Conservation (phyloP, 768 basidiomycete genomes). For the Coprinopsis marcescibilis region DNA sequence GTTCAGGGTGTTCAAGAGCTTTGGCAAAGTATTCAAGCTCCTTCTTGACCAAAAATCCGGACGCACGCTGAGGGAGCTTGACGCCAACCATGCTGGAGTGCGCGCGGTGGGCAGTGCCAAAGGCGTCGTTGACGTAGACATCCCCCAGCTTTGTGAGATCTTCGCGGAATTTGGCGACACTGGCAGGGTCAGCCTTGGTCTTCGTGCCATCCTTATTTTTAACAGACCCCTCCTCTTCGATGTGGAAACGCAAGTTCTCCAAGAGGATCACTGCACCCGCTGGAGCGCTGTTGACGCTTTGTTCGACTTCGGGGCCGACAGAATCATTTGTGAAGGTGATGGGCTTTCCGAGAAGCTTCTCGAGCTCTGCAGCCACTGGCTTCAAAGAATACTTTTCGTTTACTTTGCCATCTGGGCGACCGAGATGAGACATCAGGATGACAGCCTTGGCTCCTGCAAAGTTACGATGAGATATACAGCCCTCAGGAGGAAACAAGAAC, state of each 20-base stretch:
- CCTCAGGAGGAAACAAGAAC: constrained; percentile 18
- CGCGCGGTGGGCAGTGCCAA: constrained; percentile 96
- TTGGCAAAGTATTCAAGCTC: constrained; percentile 99
- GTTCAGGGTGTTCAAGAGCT: constrained; percentile 88
- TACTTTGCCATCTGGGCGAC: constrained; percentile 91
- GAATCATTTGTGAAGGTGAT: constrained; percentile 83
- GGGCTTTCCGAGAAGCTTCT: constrained; percentile 60
- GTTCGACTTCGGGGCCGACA: constrained; percentile 82
- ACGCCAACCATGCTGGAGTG: constrained; percentile 99
- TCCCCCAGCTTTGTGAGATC: constrained; percentile 88
- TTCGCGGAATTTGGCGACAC: constrained; percentile 80
- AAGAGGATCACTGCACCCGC: constrained; percentile 78
- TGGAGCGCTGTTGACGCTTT: constrained; percentile 61
- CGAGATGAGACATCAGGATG: constrained; percentile 96
- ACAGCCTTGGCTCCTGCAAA: constrained; percentile 73
- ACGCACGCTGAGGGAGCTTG: constrained; percentile 84
- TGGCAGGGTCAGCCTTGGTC: constrained; percentile 83
- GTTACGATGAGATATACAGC: constrained; percentile 10
- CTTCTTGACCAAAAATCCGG: constrained; percentile 97
- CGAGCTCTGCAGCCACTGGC: constrained; percentile 78
- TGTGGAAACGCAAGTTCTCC: constrained; percentile 98
- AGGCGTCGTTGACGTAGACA: constrained; percentile 97
- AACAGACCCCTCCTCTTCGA: constrained; percentile 92
- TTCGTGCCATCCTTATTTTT: constrained; percentile 95
- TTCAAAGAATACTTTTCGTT: constrained; percentile 86